Base-by-base conservation (phyloP, 2,329 filamentous ascomycete genomes). In the Acarospora socialis region DNA sequence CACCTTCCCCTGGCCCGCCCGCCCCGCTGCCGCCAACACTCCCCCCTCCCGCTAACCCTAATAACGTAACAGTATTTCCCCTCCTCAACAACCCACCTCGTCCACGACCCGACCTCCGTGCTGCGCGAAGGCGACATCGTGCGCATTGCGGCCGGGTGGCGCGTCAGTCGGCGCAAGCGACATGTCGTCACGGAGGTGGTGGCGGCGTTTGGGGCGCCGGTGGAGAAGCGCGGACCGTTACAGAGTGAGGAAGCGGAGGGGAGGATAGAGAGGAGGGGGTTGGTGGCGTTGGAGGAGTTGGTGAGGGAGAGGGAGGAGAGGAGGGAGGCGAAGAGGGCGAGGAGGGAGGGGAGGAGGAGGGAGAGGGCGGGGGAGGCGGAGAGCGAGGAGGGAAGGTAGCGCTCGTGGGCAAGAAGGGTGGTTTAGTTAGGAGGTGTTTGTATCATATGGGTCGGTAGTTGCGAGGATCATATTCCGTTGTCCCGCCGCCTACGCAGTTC, bases 101-200 rank as follows among this genome's bases (percentile, higher is more conserved):
- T 86, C 21, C 78, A 83, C 60, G 81, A 90, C 54, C 81, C 81
- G 17, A 72, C 71, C 53, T 70, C 73, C 44, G 83, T 78, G 16
- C 66, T 84, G 21, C 67, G 74, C 36, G 68, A 69, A 30, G 81
- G 81, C 49, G 81, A 90, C 52, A 70, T 87, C 3, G 71, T 90
- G 17, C 66, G 73, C 40, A 80, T 87, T 45, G 62, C 65, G 5
- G 66, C 73, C 4, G 75, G 74, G 35, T 75, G 68, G 66, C 70
- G 71, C 32, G 70, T 69, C 5, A 73, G 70, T 23, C 72, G 72
- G 40, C 59, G 64, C 40, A 81, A 86, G 45, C 70, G 72, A 16
- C 79, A 87, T 46, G 73, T 86, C 21, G 74, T 90, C 17, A 73
- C 76, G 42, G 63, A 68, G 39, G 84, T 90, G 44, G 68, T 87